These are phyloP conservation scores for Alternaria tenuissima DNA, from an alignment of 2,329 filamentous ascomycete genomes.

Conservation along the genomic window DNA sequence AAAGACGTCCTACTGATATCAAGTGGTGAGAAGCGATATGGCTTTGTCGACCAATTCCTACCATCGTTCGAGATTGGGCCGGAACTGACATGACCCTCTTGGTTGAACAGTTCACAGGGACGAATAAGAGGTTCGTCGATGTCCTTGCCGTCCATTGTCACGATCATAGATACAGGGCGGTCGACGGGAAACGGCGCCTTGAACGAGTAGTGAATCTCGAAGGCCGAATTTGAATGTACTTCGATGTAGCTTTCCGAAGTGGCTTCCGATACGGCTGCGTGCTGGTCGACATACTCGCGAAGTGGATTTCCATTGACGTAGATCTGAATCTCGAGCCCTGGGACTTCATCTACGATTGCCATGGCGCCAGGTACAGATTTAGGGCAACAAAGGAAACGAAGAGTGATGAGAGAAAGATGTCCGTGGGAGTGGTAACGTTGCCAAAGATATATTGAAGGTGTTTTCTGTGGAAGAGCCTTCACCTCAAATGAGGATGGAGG, in stretches of 20 bases:
- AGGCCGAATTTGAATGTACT: constrained; percentile 28
- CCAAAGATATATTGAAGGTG: neutral
- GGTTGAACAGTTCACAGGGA: constrained; percentile 9
- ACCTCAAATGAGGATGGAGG: neutral
- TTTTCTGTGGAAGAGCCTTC: neutral
- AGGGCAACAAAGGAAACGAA: no score
- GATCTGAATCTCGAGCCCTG: constrained; percentile 30
- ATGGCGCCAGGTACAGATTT: constrained; percentile 8
- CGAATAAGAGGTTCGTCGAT: constrained; percentile 14
- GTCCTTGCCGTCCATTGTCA: constrained; percentile 31
- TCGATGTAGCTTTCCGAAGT: constrained; percentile 40
- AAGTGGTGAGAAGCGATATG: constrained; percentile 26
- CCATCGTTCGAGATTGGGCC: constrained; percentile 11
- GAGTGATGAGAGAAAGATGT: neutral
- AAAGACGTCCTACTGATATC: constrained; percentile 12
- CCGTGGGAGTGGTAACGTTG: neutral
- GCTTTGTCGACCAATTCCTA: constrained; percentile 8
- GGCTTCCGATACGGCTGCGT: constrained; percentile 9
- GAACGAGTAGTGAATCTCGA: constrained; percentile 28
- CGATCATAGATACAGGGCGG: constrained; percentile 16
- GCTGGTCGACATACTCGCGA: constrained; percentile 32
- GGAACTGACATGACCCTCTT: constrained; percentile 5
- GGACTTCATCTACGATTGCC: constrained; percentile 16
- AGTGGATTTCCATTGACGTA: constrained; percentile 26
- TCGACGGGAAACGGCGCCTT: constrained; percentile 12